Conservation (phyloP, 164 flowering plant species). For the Paratinospora sagittata region DNA sequence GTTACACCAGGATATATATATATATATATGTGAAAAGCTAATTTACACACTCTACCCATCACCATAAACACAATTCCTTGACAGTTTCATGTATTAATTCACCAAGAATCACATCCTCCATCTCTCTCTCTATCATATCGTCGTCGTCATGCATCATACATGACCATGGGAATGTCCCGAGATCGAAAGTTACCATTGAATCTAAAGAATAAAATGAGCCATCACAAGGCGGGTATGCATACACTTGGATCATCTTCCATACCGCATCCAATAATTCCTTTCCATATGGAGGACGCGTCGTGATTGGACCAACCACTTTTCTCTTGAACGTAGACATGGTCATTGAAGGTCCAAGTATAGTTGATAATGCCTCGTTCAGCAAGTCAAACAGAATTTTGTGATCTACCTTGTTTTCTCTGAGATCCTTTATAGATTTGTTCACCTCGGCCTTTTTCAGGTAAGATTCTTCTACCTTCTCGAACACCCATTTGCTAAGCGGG, state of each 20-base stretch:
- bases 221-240: slow-evolving; percentile 41
- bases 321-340: slow-evolving; percentile 37
- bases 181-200: slow-evolving; percentile 40
- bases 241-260: slow-evolving; percentile 41
- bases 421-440: slow-evolving; percentile 17
- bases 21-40: not conserved
- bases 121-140: slow-evolving; percentile 41
- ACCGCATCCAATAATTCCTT: slow-evolving; percentile 43
- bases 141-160: slow-evolving; percentile 37
- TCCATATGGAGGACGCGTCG: slow-evolving; percentile 33
- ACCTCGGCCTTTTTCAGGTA: slow-evolving; percentile 28
- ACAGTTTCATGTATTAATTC: slow-evolving; percentile 60
- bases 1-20: not conserved
- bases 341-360: slow-evolving; percentile 38
- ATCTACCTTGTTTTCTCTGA: slow-evolving; percentile 25
- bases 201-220: slow-evolving; percentile 40
- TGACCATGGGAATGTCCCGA: slow-evolving; percentile 42
- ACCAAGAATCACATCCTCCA: slow-evolving; percentile 46
- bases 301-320: slow-evolving; percentile 20
- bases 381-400: slow-evolving; percentile 61
- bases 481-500: slow-evolving; percentile 46
- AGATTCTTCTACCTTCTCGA: slow-evolving; percentile 66
- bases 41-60: slow-evolving; percentile 2
- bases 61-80: slow-evolving; percentile 32
- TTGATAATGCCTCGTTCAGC: slow-evolving; percentile 56